phyloP scores from a whole-genome alignment of 345 rosid genomes.

The Excoecaria cochinchinensis region DNA sequence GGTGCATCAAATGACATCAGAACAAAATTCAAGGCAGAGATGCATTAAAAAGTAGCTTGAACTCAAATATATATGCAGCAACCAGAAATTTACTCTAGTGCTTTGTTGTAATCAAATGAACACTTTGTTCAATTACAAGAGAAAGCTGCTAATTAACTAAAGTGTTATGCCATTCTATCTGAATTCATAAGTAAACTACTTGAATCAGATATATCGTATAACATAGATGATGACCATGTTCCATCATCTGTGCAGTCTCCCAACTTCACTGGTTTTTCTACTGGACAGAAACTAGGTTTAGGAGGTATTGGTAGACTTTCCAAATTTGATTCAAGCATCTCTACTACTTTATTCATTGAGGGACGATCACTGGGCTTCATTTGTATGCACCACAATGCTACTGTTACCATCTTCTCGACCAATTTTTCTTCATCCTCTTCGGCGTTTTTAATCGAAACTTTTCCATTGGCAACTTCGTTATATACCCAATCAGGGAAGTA shows the following conservation, averaged over 20 bases:
- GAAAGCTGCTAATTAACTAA: too few species aligned
- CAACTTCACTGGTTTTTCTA: neutral
- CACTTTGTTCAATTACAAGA: too few species aligned
- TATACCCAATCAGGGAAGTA: constrained; percentile 19
- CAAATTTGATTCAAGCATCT: constrained; percentile 4
- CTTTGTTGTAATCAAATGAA: too few species aligned
- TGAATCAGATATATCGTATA: too few species aligned
- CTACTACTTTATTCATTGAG: constrained; percentile 5
- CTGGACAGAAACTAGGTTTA: constrained; percentile 12
- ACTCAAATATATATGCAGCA: too few species aligned
- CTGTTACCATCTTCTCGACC: constrained; percentile 8
- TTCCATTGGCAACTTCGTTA: neutral
- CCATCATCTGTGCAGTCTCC: neutral
- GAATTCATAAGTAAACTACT: too few species aligned
- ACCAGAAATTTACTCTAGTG: too few species aligned
- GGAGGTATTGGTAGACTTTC: constrained; percentile 15
- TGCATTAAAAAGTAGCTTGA: too few species aligned
- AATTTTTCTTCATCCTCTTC: neutral
- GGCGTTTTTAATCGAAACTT: neutral
- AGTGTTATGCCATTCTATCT: too few species aligned
- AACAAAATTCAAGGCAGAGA: too few species aligned
- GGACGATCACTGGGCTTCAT: constrained; percentile 7
- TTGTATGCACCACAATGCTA: constrained; percentile 15
- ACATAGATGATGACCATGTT: neutral
- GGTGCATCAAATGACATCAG: too few species aligned